Evolutionary conservation across 371 early-diverging fungal genomes (phyloP).

Genomic region (Catenaria anguillulae): DNA sequence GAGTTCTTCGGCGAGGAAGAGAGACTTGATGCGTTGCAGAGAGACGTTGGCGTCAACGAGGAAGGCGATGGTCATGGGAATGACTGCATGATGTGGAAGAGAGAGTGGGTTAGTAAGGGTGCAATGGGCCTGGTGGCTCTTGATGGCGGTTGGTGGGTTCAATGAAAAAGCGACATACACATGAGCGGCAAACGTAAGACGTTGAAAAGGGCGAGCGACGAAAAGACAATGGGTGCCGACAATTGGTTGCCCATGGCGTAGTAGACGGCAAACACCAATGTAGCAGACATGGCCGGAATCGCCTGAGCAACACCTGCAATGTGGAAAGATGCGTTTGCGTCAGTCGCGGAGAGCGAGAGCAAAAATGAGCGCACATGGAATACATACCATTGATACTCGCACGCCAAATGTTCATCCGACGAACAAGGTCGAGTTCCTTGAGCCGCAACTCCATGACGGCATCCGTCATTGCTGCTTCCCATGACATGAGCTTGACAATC

Average conservation of each 20-base stretch:
- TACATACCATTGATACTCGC: neutral
- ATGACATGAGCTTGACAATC: too few relatives aligned
- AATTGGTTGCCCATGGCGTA: conserved; percentile 38
- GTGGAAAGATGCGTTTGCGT: too few relatives aligned
- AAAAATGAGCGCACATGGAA: too few relatives aligned
- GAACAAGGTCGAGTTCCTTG: neutral
- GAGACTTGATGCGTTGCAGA: conserved; percentile 55
- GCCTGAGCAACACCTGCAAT: too few relatives aligned
- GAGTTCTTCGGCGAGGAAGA: conserved; percentile 58
- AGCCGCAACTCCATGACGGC: conserved; percentile 12
- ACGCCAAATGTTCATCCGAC: neutral
- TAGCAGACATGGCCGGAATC: conserved; percentile 77
- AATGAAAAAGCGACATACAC: too few relatives aligned
- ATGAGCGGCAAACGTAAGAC: conserved; percentile 43
- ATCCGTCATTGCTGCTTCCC: conserved; percentile 51
- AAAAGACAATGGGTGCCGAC: conserved; percentile 65
- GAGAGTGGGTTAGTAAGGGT: too few relatives aligned
- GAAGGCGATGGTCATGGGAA: conserved; percentile 28
- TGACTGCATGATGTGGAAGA: too few relatives aligned
- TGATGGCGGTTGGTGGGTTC: too few relatives aligned
- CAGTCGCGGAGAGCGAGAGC: too few relatives aligned
- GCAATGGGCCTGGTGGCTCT: too few relatives aligned
- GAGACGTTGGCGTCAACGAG: conserved; percentile 72
- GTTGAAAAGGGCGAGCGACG: conserved; percentile 79
- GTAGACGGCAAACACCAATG: conserved; percentile 69